phyloP scores from a whole-genome alignment of 2,329 filamentous ascomycete species.

The Fusarium penzigii region DNA sequence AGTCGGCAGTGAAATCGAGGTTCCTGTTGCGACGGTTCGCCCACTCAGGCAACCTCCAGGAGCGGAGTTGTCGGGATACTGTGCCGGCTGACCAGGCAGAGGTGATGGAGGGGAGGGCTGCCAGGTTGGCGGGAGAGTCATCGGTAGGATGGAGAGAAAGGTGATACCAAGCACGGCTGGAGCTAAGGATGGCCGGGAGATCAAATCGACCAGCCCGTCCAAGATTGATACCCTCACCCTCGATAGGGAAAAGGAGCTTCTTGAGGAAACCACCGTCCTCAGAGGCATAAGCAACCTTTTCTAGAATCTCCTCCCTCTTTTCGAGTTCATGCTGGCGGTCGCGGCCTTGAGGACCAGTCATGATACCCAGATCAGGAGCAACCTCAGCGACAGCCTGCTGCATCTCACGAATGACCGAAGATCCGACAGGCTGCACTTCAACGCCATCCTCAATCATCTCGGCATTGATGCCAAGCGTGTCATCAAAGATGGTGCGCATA shows the following conservation, averaged over 20 bases:
- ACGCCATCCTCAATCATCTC: constrained; percentile 98
- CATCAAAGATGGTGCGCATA: constrained; percentile 90
- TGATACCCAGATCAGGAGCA: constrained; percentile 77
- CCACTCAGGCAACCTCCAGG: constrained; percentile 96
- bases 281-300: constrained; percentile 81
- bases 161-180: constrained; percentile 94
- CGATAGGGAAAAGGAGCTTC: constrained; percentile 76
- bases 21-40: constrained; percentile 88
- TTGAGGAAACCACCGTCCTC: constrained; percentile 83
- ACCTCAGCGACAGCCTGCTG: constrained; percentile 75
- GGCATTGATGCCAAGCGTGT: constrained; percentile 86
- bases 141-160: constrained; percentile 90
- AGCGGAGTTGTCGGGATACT: constrained; percentile 87
- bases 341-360: constrained; percentile 63
- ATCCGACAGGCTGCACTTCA: constrained; percentile 70
- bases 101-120: constrained; percentile 70
- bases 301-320: constrained; percentile 77
- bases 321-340: constrained; percentile 80
- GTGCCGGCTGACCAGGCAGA: constrained; percentile 91
- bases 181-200: constrained; percentile 70
- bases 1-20: constrained; percentile 95
- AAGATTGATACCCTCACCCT: constrained; percentile 76
- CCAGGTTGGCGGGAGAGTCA: constrained; percentile 73
- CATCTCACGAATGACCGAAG: constrained; percentile 86
- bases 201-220: constrained; percentile 80